phyloP scores from a whole-genome alignment of 139 green algal species.

The Edaphochlamys debaryana region DNA sequence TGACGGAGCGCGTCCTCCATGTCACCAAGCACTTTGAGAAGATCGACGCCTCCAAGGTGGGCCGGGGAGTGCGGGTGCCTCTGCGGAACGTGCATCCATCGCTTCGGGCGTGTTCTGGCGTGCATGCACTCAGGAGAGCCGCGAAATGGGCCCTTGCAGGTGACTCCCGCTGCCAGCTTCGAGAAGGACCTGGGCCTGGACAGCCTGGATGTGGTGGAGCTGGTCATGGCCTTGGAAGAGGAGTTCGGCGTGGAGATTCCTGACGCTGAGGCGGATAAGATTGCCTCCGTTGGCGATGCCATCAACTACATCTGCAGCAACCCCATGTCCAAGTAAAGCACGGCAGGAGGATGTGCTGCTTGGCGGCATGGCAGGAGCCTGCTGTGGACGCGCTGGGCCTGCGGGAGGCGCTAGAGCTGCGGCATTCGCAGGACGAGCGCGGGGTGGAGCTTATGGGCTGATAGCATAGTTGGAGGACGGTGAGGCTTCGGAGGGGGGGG shows the following conservation, averaged over 20 bases:
- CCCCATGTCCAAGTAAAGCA: constrained; percentile 80
- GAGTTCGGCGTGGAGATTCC: constrained; percentile 99
- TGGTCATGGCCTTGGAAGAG: constrained; percentile 99
- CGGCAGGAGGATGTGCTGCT: no score
- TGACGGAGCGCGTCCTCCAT: constrained; percentile 91
- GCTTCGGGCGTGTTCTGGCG: background rate
- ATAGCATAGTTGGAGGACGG: no score
- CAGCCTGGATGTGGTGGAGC: constrained; percentile 97
- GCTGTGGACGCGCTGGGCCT: no score
- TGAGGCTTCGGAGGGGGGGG: no score
- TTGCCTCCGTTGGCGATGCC: constrained; percentile 86
- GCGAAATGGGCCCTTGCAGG: constrained; percentile 66
- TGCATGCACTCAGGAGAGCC: background rate
- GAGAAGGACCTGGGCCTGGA: constrained; percentile 97
- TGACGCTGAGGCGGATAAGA: constrained; percentile 98
- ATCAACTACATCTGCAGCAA: constrained; percentile 93
- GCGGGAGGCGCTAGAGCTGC: no score
- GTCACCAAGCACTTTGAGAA: constrained; percentile 99
- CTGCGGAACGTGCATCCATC: background rate
- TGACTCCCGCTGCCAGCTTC: constrained; percentile 82
- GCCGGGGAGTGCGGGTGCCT: background rate
- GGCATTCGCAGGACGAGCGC: no score
- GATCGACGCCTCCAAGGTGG: constrained; percentile 93
- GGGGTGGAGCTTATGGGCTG: no score
- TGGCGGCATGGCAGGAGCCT: no score